Evolutionary conservation across 2,329 filamentous ascomycete genomes (phyloP).

Genomic region (Mollisiaceae sp.): DNA sequence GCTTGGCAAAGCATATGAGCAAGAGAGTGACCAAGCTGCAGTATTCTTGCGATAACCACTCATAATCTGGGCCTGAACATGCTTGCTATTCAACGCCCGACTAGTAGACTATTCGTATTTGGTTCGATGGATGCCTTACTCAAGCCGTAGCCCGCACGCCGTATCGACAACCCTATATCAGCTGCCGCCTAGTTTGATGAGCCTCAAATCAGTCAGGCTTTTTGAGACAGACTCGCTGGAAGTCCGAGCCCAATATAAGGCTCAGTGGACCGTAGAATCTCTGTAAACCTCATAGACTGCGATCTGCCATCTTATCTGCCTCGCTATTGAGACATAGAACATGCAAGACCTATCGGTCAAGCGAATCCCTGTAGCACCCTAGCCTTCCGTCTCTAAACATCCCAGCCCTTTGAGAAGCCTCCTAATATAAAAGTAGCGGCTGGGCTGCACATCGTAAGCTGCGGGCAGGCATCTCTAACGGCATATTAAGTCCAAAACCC

Average conservation of each 20-base stretch:
- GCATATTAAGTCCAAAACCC: neutral
- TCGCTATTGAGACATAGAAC: neutral
- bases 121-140: neutral
- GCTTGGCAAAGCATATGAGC: neutral
- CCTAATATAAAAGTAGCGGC: neutral
- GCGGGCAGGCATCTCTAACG: neutral
- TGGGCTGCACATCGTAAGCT: too few relatives aligned
- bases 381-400: neutral
- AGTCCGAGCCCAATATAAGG: neutral
- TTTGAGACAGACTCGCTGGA: neutral
- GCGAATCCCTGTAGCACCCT: neutral
- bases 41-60: neutral
- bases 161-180: neutral
- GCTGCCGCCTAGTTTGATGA: neutral
- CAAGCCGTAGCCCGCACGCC: neutral
- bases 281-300: neutral
- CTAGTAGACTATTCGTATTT: neutral
- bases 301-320: neutral
- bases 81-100: neutral
- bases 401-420: neutral
- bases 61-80: neutral
- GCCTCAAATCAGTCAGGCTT: neutral
- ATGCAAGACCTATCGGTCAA: neutral
- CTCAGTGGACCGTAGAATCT: neutral
- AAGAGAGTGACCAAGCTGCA: neutral